Evolutionary conservation across 2,329 filamentous ascomycete species (phyloP).

Genomic region (Botrytis fragariae): DNA sequence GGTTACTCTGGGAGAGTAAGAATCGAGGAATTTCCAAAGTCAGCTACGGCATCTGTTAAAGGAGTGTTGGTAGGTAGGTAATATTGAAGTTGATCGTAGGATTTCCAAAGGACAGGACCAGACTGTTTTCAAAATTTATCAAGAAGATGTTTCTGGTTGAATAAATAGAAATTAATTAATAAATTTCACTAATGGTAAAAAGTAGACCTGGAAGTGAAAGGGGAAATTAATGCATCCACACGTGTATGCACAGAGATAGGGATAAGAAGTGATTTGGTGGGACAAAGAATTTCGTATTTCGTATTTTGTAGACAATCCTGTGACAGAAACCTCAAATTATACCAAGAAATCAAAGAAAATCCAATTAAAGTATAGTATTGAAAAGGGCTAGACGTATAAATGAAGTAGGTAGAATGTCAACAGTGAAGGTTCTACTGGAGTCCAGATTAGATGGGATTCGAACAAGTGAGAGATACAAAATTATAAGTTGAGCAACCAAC

Average conservation of each 20-base stretch:
- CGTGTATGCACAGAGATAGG: not conserved
- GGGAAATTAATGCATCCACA: constrained; percentile 7
- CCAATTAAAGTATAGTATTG: not conserved
- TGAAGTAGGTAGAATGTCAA: not conserved
- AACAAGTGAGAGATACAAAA: not conserved
- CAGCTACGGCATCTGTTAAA: not conserved
- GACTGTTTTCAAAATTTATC: not conserved
- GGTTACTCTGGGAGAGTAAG: not conserved
- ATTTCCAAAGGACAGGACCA: not conserved
- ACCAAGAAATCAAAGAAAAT: not conserved
- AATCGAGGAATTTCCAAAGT: not conserved
- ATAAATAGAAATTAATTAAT: not conserved
- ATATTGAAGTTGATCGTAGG: not conserved
- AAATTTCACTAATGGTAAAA: not conserved
- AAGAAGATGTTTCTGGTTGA: not conserved
- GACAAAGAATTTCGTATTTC: constrained; percentile 1
- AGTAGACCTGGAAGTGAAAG: not conserved
- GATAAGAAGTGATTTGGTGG: not conserved
- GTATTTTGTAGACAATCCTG: not conserved
- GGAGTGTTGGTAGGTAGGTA: not conserved
- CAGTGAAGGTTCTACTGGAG: not conserved
- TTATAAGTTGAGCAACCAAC: rapidly evolving
- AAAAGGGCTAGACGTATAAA: not conserved
- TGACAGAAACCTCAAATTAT: not conserved
- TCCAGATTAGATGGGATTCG: not conserved